Base-by-base conservation (phyloP, 805 yeast species). In the Zygotorulaspora sp. region DNA sequence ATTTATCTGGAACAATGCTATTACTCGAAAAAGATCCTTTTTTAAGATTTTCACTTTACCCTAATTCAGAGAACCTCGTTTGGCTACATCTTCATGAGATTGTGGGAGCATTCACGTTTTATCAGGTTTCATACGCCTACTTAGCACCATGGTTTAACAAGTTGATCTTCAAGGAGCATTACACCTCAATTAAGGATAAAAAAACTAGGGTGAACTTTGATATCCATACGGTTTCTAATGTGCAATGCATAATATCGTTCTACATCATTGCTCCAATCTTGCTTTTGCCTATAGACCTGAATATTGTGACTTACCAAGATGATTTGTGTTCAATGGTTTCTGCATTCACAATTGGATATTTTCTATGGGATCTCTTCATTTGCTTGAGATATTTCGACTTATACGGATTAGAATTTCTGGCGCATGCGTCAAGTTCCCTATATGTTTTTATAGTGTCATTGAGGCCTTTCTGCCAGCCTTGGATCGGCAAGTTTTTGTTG, bases 211-310 rank as follows among this genome's bases (percentile, higher is more conserved):
- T 78, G 45, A 87, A 90, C 59, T 92, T 86, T 58, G 96, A 92
- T 61, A 84, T 89, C 50, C 97, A 92, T 61, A 71, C 84, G 9
- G 96, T 87, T 3, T 81, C 97, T 2, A 79, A 84, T 77, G 75
- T 88, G 13, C 97, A 92, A 61, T 77, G 92, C 34, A 31, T 85
- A 1, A 45, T 84, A 5, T 79, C 95, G 8, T 63, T 86, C 17
- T 56, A 57, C 6, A 55, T 77, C 6, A 69, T 83, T 21, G 55
- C 76, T 32, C 95, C 95, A 5, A 77, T 81, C 58, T 65, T 70
- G 39, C 82, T 81, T 45, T 69, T 74, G 7, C 57, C 67, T 33
- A 68, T 75, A 41, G 45, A 51, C 4, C 50, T 55, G 9, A 76
- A 80, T 53, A 72, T 82, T 5, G 63, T 84, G 16, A 66, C 75